Conservation (phyloP, 108 stramenopile genomes). For the Nannochloropsis oceanica region DNA sequence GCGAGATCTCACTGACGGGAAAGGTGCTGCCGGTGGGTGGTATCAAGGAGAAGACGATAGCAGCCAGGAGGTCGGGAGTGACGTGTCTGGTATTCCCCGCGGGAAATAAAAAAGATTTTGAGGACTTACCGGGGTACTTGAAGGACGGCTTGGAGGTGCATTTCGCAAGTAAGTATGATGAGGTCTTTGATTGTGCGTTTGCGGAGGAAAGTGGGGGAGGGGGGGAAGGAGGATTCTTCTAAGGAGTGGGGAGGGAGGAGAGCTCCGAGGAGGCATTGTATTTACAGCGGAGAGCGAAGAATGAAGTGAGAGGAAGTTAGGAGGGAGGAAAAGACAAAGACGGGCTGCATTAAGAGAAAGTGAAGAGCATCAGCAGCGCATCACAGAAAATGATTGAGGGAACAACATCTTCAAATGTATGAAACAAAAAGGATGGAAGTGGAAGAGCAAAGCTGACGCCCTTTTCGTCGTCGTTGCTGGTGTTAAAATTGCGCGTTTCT, state of each 20-base stretch:
- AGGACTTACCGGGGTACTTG: constrained; percentile 87
- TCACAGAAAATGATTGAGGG: too few species aligned
- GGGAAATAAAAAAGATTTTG: constrained; percentile 79
- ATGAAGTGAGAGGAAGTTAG: neutral
- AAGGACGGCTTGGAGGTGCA: constrained; percentile 80
- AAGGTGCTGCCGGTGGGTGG: constrained; percentile 85
- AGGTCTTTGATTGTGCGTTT: constrained; percentile 76
- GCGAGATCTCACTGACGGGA: constrained; percentile 45
- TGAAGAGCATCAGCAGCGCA: too few species aligned
- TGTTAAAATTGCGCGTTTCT: too few species aligned
- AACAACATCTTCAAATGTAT: too few species aligned
- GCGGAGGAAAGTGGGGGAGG: constrained; percentile 18
- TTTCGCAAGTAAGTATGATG: constrained; percentile 73
- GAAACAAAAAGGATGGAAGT: too few species aligned
- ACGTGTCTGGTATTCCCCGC: constrained; percentile 64
- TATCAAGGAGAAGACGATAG: constrained; percentile 97
- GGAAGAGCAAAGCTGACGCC: too few species aligned
- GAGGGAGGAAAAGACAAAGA: neutral
- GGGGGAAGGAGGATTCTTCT: neutral
- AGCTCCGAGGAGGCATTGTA: neutral
- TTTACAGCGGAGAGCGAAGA: neutral
- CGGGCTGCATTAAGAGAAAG: too few species aligned
- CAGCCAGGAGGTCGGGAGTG: constrained; percentile 81
- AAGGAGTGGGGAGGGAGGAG: neutral
- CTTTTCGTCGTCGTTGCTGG: too few species aligned